phyloP scores from a whole-genome alignment of 1,139 yeast genomes.

The Lodderomyces elongisporus region DNA sequence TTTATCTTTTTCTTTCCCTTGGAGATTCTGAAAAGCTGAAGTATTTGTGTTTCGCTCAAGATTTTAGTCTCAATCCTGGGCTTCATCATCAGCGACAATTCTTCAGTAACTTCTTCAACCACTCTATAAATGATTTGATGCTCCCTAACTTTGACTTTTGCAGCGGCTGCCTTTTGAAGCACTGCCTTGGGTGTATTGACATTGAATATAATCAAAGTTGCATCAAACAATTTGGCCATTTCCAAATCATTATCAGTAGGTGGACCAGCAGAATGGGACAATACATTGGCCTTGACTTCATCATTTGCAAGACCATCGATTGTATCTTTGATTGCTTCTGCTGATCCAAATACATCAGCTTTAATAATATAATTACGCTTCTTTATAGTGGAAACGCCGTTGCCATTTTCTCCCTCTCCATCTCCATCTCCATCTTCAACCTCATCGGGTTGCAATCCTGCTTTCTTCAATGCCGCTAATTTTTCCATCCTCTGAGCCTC shows the following conservation, averaged over 20 bases:
- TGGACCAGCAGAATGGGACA: slow-evolving; percentile 76
- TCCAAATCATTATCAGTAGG: slow-evolving; percentile 82
- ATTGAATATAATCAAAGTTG: slow-evolving; percentile 76
- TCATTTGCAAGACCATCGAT: slow-evolving; percentile 79
- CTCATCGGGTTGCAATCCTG: slow-evolving; percentile 48
- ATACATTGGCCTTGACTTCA: slow-evolving; percentile 65
- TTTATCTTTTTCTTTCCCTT: slow-evolving; percentile 45
- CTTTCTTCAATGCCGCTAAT: slow-evolving; percentile 49
- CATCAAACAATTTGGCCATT: slow-evolving; percentile 71
- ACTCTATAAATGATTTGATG: slow-evolving; percentile 84
- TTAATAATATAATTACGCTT: slow-evolving; percentile 65
- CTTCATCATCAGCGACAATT: slow-evolving; percentile 54
- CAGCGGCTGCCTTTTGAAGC: slow-evolving; percentile 52
- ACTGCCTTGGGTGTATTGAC: slow-evolving; percentile 65
- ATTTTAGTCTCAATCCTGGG: slow-evolving; percentile 69
- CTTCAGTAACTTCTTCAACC: slow-evolving; percentile 75
- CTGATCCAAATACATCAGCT: slow-evolving; percentile 80
- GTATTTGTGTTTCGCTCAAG: slow-evolving; percentile 63
- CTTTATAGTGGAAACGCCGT: no score
- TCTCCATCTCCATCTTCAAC: slow-evolving; percentile 18
- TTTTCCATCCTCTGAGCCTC: slow-evolving; percentile 48
- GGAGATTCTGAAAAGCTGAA: slow-evolving; percentile 68
- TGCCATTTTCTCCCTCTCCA: slow-evolving; percentile 10
- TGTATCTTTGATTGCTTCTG: slow-evolving; percentile 65
- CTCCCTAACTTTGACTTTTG: slow-evolving; percentile 56